phyloP scores from a whole-genome alignment of 1,139 yeast species.

The Suhomyces panamericanus region DNA sequence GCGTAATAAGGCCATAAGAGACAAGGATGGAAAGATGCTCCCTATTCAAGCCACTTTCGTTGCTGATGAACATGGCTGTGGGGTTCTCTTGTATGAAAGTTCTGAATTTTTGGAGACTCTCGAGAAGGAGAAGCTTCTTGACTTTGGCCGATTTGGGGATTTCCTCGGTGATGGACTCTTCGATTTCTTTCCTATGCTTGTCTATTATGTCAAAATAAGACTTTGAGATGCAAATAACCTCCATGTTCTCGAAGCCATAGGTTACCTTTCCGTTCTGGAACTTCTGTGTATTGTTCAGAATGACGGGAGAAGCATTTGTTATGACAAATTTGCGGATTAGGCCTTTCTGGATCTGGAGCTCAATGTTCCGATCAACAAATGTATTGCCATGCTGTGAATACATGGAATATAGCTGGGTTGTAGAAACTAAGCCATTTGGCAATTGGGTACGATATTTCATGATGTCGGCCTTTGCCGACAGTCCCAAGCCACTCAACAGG shows the following conservation, averaged over 20 bases:
- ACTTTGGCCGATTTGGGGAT: conserved; percentile 8
- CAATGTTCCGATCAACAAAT: conserved; percentile 45
- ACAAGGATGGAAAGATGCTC: conserved; percentile 41
- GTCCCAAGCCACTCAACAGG: conserved; percentile 35
- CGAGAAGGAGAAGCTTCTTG: conserved; percentile 8
- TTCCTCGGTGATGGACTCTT: conserved; percentile 2
- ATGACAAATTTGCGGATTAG: conserved; percentile 40
- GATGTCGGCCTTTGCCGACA: conserved; percentile 39
- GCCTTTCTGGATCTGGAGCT: conserved; percentile 36
- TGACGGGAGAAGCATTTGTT: conserved; percentile 48
- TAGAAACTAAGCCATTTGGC: conserved; percentile 38
- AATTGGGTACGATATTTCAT: conserved; percentile 37
- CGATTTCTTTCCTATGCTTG: conserved; percentile 10
- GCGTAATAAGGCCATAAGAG: conserved; percentile 54
- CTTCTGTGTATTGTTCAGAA: conserved; percentile 38
- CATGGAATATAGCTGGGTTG: conserved; percentile 44
- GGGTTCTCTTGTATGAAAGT: conserved; percentile 29
- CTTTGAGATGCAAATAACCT: conserved; percentile 33
- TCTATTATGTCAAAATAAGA: conserved; percentile 25
- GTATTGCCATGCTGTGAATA: conserved; percentile 43
- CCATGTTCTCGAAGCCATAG: conserved; percentile 49
- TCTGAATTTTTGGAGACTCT: conserved; percentile 26
- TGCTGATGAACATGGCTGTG: conserved; percentile 31
- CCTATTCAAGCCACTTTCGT: conserved; percentile 24
- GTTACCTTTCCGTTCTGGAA: conserved; percentile 38